Evolutionary conservation across 768 basidiomycete genomes (phyloP), one percentile per base, ranked within the genome.

Genomic region (Leccinum fibrillosum): DNA sequence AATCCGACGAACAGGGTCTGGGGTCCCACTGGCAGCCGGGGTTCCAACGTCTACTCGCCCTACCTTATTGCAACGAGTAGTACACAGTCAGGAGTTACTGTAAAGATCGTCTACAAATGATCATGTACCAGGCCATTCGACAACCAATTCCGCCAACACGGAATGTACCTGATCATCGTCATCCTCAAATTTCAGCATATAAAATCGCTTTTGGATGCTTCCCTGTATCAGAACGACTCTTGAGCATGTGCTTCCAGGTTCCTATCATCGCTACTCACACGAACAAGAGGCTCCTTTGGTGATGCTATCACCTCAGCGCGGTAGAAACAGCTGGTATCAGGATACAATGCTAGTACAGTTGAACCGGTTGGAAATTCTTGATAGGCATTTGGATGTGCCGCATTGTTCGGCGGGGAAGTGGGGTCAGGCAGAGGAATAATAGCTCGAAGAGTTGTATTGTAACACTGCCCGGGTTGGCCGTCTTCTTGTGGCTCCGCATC

Each of bases 311-410:
- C 90, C 66, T 91, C 88, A 7, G 92, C 92, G 26, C 89, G 87
- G 66, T 94, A 94, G 76, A 94, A 94, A 69, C 89, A 92, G 64
- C 90, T 93, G 0, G 92, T 94, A 67, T 94, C 92, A 0, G 92
- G 92, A 72, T 92, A 94, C n/a, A 93, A 76, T 2, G 90, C 92
- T 82, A 94, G 83, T 10, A 94, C 92, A 0, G 80, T 88, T 21
- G 87, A 84, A 4, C 90, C 86, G 0, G 81, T 74, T 23, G 81
- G 74, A 68, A 91, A 94, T 62, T 86, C 86, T 48, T 84, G 88
- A 68, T 91, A 90, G 4, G 83, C 78, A 64, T 78, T 83, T 42
- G 85, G 76, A 73, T 91, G 89, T 17, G 86, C 78, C 0, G 88
- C 79, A 66, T 74, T 85, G 49, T 80, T 82, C 28, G 77, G 69